A percentile compares a stretch with the other conserved stretches of the same genome.
phyloP scores from a whole-genome alignment of 2,329 filamentous ascomycete genomes.

The Hymenotorrendiella dingleyae region DNA sequence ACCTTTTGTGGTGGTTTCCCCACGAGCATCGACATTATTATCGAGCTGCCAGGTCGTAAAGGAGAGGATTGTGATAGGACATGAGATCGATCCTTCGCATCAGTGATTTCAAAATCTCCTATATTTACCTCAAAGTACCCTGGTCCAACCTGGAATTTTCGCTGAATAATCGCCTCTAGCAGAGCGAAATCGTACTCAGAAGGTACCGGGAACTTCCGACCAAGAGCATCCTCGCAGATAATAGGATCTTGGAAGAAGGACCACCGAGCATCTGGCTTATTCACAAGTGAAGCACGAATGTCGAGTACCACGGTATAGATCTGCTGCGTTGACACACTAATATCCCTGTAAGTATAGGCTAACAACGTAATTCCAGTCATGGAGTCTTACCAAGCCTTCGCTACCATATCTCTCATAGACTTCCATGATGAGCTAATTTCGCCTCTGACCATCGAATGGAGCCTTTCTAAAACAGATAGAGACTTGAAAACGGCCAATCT shows the following conservation, averaged over 20 bases:
- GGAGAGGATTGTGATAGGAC: no score
- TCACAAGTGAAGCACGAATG: background rate
- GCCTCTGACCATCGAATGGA: conserved; percentile 2
- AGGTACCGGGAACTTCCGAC: conserved; percentile 10
- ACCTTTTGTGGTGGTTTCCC: no score
- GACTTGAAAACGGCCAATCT: background rate
- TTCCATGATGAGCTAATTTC: background rate
- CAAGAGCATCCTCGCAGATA: conserved; percentile 9
- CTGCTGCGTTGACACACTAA: conserved; percentile 13
- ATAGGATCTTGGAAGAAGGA: conserved; percentile 11
- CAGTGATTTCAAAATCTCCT: no score
- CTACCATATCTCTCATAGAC: background rate
- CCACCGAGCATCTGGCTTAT: conserved; percentile 1
- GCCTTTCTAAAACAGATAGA: conserved; percentile 1
- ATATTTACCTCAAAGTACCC: no score
- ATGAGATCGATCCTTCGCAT: no score
- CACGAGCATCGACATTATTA: no score
- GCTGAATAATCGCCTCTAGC: conserved; percentile 8
- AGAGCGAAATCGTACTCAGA: conserved; percentile 9
- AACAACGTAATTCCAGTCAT: background rate
- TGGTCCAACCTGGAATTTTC: conserved; percentile 9
- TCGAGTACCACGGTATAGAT: conserved; percentile 10
- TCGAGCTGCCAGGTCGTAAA: no score
- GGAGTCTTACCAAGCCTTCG: conserved; percentile 6
- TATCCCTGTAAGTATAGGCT: background rate